These are phyloP conservation scores for Suillus alpinus DNA, from an alignment of 768 basidiomycete genomes.

Conservation along the genomic window DNA sequence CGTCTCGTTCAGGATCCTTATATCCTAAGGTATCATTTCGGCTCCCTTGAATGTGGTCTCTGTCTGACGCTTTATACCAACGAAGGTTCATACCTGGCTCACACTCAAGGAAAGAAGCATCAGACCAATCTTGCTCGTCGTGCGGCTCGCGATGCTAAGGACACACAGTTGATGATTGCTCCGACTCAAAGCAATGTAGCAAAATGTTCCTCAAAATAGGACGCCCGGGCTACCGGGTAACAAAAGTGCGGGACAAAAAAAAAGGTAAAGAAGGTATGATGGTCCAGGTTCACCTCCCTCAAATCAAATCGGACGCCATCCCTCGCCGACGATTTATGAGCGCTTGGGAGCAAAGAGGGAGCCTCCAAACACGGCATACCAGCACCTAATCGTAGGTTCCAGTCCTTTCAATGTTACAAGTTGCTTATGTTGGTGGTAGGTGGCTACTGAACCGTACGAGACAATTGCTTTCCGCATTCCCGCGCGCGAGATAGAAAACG, in stretches of 20 bases:
- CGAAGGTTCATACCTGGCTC: constrained; percentile 97
- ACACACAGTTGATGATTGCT: constrained; percentile 85
- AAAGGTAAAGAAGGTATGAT: constrained; percentile 95
- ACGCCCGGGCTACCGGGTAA: constrained; percentile 91
- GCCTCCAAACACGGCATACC: constrained; percentile 93
- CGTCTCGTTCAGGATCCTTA: constrained; percentile 76
- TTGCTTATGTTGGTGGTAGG: constrained; percentile 50
- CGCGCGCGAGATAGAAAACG: constrained; percentile 94
- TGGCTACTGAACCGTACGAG: constrained; percentile 99
- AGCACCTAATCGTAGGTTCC: constrained; percentile 88
- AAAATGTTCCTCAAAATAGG: constrained; percentile 99
- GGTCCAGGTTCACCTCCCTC: constrained; percentile 94
- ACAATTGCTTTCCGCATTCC: constrained; percentile 99
- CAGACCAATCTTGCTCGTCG: constrained; percentile 97
- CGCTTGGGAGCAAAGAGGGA: constrained; percentile 95
- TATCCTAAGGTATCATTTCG: constrained; percentile 96
- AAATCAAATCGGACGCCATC: constrained; percentile 82
- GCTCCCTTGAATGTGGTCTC: constrained; percentile 95
- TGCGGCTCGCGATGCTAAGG: constrained; percentile 96
- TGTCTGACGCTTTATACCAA: constrained; percentile 99
- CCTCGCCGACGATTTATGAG: constrained; percentile 95
- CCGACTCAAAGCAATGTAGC: constrained; percentile 73
- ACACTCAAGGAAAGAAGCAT: constrained; percentile 99
- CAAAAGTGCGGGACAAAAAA: constrained; percentile 90
- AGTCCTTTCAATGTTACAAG: not conserved